These are phyloP conservation scores for Helicocarpus griseus DNA, from an alignment of 2,329 filamentous ascomycete genomes.

Conservation along the genomic window DNA sequence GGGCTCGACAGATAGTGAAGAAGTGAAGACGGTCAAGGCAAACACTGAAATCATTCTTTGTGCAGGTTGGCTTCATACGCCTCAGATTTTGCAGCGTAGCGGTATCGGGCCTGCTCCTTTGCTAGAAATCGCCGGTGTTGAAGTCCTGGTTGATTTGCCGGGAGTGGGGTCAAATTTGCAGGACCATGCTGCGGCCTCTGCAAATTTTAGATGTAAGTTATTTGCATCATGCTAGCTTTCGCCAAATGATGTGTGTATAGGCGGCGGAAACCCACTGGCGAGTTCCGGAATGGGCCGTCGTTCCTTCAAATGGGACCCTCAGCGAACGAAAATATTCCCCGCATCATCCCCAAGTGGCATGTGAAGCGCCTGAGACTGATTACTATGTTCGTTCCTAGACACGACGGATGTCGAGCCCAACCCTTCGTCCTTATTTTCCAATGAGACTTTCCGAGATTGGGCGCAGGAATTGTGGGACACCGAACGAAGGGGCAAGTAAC, in stretches of 20 bases:
- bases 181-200: constrained; percentile 9
- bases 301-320: no score
- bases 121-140: constrained; percentile 29
- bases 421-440: background rate
- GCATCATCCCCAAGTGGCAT: background rate
- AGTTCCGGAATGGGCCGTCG: no score
- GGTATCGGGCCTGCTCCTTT: constrained; percentile 34
- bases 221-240: background rate
- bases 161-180: constrained; percentile 34
- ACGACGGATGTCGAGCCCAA: background rate
- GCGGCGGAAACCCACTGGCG: no score
- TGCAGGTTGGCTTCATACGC: constrained; percentile 31
- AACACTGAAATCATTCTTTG: constrained; percentile 31
- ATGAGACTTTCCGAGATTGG: background rate
- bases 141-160: constrained; percentile 34
- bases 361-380: background rate
- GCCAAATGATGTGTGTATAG: background rate
- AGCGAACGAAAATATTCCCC: no score
- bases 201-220: background rate
- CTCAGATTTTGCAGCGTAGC: constrained; percentile 39
- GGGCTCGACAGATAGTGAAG: background rate
- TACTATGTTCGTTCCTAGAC: background rate
- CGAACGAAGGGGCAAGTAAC: background rate
- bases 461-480: background rate
- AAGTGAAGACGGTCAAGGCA: background rate